Conservation (phyloP, 208 protist species). For the Wallacemonas sp. region DNA sequence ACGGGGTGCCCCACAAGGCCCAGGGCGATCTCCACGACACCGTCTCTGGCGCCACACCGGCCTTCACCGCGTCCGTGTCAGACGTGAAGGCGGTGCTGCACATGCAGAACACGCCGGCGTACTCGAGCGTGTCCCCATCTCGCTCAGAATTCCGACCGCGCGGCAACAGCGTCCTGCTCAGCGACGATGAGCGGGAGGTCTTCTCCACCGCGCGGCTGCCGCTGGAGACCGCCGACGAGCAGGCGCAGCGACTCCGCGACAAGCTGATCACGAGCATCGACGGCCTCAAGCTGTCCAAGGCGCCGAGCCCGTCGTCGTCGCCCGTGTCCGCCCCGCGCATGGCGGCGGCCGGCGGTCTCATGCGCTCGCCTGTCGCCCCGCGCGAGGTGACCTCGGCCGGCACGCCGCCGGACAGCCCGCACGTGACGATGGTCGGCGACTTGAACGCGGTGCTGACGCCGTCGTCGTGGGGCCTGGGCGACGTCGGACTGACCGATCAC, state of each 20-base stretch:
- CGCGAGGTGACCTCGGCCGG: background rate
- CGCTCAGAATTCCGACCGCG: slow-evolving; percentile 2
- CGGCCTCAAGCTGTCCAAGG: slow-evolving; percentile 6
- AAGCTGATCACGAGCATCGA: slow-evolving; percentile 6
- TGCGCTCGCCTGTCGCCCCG: background rate
- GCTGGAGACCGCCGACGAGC: slow-evolving; percentile 23
- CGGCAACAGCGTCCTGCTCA: slow-evolving; percentile 16
- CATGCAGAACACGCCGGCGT: slow-evolving; percentile 10
- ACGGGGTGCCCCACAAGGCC: background rate
- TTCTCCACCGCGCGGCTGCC: slow-evolving; percentile 19
- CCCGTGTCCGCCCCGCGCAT: background rate
- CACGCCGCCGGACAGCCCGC: background rate
- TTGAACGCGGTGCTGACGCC: background rate
- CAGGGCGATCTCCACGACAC: background rate
- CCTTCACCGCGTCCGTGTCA: background rate
- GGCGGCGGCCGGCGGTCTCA: background rate
- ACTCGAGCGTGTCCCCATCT: slow-evolving; percentile 12
- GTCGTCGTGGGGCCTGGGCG: background rate
- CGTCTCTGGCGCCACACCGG: background rate
- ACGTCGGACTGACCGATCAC: background rate
- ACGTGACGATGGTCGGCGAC: background rate
- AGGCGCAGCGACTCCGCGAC: slow-evolving; percentile 17
- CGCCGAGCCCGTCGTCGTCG: background rate
- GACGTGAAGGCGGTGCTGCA: slow-evolving; percentile 9
- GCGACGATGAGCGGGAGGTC: slow-evolving; percentile 16